Percentiles rank a stretch among this genome's conserved stretches.
Conservation (phyloP, 345 rosid genomes). For the Euphorbia lathyris region DNA sequence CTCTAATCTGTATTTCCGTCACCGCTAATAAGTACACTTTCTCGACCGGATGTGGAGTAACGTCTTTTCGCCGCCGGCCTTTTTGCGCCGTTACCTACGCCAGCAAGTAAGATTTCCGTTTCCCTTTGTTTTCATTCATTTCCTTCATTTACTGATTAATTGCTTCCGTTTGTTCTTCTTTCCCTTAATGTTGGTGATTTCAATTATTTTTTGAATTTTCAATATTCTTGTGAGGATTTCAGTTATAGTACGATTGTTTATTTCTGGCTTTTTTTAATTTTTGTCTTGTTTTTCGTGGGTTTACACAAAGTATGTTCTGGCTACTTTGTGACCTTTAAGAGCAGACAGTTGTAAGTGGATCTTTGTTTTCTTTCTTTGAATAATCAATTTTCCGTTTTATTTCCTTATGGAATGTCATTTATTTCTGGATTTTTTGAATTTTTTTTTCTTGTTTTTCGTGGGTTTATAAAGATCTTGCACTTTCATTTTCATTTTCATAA, state of each 20-base stretch:
- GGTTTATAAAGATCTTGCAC: no score
- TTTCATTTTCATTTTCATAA: no score
- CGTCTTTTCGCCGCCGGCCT: slow-evolving; percentile 20
- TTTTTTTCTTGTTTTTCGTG: no score
- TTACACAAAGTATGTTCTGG: neutral
- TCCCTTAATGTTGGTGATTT: no score
- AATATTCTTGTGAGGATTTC: slow-evolving; percentile 5
- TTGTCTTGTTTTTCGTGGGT: neutral
- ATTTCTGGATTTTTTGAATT: no score
- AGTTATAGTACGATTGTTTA: slow-evolving; percentile 31
- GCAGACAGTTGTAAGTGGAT: slow-evolving; percentile 13
- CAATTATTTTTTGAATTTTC: slow-evolving; percentile 21
- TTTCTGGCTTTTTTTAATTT: neutral
- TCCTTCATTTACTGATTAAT: no score
- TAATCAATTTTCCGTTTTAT: no score
- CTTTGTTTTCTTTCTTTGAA: neutral
- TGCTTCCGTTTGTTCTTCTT: no score
- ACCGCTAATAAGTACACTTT: no score
- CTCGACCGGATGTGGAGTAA: no score
- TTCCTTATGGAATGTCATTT: no score
- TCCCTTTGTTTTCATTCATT: slow-evolving; percentile 9
- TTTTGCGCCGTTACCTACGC: slow-evolving; percentile 29
- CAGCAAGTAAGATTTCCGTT: slow-evolving; percentile 18
- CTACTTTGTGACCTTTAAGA: slow-evolving; percentile 28
- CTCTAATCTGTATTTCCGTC: slow-evolving; percentile 17